These are phyloP conservation scores for Raphanus hybrid DNA, from an alignment of 441 rosid genomes.

Conservation along the genomic window DNA sequence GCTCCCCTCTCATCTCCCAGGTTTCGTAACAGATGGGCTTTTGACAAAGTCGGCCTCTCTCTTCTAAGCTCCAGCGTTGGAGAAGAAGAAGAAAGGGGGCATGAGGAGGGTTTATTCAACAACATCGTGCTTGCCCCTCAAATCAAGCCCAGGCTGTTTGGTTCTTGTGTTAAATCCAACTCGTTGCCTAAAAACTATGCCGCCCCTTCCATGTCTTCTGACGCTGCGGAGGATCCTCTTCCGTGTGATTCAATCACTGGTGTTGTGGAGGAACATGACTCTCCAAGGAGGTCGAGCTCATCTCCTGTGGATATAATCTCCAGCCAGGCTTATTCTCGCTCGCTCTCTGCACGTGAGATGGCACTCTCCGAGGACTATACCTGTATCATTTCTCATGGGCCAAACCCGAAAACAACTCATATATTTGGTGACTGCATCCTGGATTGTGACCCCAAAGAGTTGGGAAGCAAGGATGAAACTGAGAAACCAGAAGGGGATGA, in stretches of 20 bases:
- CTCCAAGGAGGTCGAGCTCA: slow-evolving; percentile 35
- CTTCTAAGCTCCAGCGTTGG: slow-evolving; percentile 50
- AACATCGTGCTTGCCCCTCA: slow-evolving; percentile 58
- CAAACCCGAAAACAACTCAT: slow-evolving; percentile 53
- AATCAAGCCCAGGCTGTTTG: slow-evolving; percentile 44
- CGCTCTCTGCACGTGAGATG: slow-evolving; percentile 41
- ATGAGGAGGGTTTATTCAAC: slow-evolving; percentile 38
- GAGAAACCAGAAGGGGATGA: slow-evolving; percentile 35
- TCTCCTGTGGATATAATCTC: slow-evolving; percentile 35
- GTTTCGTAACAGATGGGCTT: slow-evolving; percentile 46
- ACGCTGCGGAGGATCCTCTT: background rate
- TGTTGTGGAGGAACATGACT: slow-evolving; percentile 4
- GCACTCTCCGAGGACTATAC: slow-evolving; percentile 53
- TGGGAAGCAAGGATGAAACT: slow-evolving; percentile 33
- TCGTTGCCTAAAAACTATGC: slow-evolving; percentile 55
- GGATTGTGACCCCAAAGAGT: slow-evolving; percentile 53
- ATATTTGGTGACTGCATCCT: slow-evolving; percentile 63
- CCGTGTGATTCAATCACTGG: slow-evolving; percentile 1
- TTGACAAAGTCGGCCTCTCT: slow-evolving; percentile 64
- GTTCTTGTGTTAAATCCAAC: slow-evolving; percentile 42
- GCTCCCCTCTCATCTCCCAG: slow-evolving; percentile 36
- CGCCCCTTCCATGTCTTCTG: slow-evolving; percentile 37
- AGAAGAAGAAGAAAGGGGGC: slow-evolving; percentile 5
- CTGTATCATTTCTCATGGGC: slow-evolving; percentile 75
- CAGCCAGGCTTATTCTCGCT: slow-evolving; percentile 27